Percentiles rank a stretch among this genome's conserved stretches.
phyloP scores from a whole-genome alignment of 306 rosid genomes.

The Ormosia semicastrata region DNA sequence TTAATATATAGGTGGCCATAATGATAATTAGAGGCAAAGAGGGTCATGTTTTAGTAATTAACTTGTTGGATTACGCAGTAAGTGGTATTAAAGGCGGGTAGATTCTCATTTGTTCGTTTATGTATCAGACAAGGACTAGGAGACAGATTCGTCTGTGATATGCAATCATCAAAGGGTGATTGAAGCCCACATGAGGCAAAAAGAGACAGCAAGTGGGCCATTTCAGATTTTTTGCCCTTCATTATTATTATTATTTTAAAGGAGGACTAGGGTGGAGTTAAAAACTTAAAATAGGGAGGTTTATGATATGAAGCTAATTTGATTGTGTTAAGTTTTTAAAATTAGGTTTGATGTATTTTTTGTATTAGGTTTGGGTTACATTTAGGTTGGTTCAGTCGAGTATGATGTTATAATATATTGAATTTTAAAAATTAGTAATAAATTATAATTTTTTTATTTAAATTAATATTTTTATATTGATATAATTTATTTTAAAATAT shows the following conservation, averaged over 20 bases:
- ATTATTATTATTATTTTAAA: too few relatives aligned
- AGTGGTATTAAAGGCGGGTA: slow-evolving; percentile 28
- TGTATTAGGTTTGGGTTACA: too few relatives aligned
- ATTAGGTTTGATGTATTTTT: too few relatives aligned
- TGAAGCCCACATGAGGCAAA: slow-evolving; percentile 47
- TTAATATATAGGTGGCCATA: not conserved
- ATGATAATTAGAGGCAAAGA: slow-evolving; percentile 33
- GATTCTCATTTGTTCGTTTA: slow-evolving; percentile 51
- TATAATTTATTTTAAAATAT: too few relatives aligned
- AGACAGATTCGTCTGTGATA: slow-evolving; percentile 45
- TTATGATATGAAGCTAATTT: too few relatives aligned
- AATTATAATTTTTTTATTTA: not conserved
- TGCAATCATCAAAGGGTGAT: slow-evolving; percentile 51
- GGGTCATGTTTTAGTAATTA: slow-evolving; percentile 30
- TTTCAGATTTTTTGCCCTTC: not conserved
- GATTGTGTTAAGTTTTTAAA: too few relatives aligned
- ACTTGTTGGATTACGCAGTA: slow-evolving; percentile 24
- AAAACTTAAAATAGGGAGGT: too few relatives aligned
- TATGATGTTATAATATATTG: too few relatives aligned
- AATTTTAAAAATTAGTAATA: too few relatives aligned
- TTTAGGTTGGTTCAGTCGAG: too few relatives aligned
- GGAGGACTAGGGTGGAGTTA: too few relatives aligned
- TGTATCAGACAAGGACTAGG: slow-evolving; percentile 37
- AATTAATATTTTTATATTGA: not conserved
- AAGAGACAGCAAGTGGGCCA: slow-evolving; percentile 50